A percentile compares a stretch with the other conserved stretches of the same genome.
Conservation (phyloP, 768 basidiomycete genomes). For the Lentinula raphanica region DNA sequence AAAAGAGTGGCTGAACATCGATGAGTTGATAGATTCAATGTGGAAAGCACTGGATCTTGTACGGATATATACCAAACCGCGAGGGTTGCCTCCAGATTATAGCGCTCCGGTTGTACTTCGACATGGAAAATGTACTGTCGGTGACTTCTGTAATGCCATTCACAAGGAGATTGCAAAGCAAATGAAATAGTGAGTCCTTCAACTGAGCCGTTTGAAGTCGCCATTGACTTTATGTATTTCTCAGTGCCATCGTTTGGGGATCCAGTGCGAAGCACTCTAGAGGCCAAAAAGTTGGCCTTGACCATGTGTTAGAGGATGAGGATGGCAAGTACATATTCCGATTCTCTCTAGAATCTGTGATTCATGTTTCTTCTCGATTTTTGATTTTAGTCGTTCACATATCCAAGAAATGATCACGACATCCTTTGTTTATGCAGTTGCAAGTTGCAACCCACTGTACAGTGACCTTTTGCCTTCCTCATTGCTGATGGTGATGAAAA, state of each 20-base stretch:
- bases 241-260: constrained; percentile 90
- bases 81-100: constrained; percentile 89
- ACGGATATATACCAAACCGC: constrained; percentile 94
- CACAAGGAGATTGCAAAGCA: constrained; percentile 98
- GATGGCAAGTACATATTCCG: constrained; percentile 51
- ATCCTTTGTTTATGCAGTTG: too few relatives aligned
- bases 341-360: not conserved
- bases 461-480: too few relatives aligned
- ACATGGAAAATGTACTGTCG: constrained; percentile 58
- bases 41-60: constrained; percentile 92
- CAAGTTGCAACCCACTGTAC: too few relatives aligned
- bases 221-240: not conserved
- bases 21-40: constrained; percentile 90
- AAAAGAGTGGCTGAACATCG: constrained; percentile 92
- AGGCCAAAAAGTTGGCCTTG: constrained; percentile 92
- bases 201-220: not conserved
- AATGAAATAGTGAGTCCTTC: constrained; percentile 79
- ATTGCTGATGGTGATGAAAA: too few relatives aligned
- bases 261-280: constrained; percentile 95
- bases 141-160: constrained; percentile 89
- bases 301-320: constrained; percentile 84
- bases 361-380: constrained; percentile 9
- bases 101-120: constrained; percentile 83
- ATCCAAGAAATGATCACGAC: constrained; percentile 42
- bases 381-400: constrained; percentile 50